phyloP scores from a whole-genome alignment of 805 yeast species.

The Yueomyces sinensis region DNA sequence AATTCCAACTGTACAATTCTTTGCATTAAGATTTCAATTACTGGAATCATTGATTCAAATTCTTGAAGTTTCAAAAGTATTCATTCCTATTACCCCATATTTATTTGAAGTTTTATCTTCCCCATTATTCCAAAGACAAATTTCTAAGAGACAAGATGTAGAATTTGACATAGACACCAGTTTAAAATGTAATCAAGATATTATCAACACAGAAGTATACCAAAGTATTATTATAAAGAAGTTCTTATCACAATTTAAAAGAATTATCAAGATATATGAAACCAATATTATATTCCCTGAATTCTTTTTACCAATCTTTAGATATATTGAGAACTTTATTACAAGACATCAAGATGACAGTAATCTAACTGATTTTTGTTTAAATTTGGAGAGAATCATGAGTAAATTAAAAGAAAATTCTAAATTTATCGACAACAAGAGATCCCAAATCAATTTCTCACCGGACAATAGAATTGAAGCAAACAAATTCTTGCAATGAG shows the following conservation, averaged over 20 bases:
- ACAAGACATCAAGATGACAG: conserved; percentile 23
- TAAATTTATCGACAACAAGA: conserved; percentile 46
- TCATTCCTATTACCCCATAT: conserved; percentile 80
- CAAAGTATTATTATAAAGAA: conserved; percentile 85
- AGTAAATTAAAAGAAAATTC: conserved; percentile 69
- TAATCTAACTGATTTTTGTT: background rate
- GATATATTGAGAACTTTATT: conserved; percentile 64
- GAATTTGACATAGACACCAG: conserved; percentile 77
- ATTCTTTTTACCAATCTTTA: conserved; percentile 69
- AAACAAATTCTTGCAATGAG: conserved; percentile 39
- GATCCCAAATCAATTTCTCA: conserved; percentile 70
- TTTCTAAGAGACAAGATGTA: conserved; percentile 31
- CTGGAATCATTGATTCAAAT: conserved; percentile 70
- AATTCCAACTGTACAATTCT: conserved; percentile 86
- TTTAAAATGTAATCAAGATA: conserved; percentile 71
- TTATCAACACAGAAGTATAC: conserved; percentile 66
- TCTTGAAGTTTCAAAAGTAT: conserved; percentile 76
- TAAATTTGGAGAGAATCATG: conserved; percentile 30
- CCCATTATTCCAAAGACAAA: conserved; percentile 59
- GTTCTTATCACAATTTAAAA: conserved; percentile 63
- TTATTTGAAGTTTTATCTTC: conserved; percentile 71
- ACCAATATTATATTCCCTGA: conserved; percentile 95
- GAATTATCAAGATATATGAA: conserved; percentile 68
- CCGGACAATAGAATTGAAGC: conserved; percentile 73
- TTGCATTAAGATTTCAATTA: conserved; percentile 84